Percentiles rank a stretch among this genome's conserved stretches.
Evolutionary conservation across 1,139 yeast species (phyloP).

Genomic region (Diutina neorugosa): DNA sequence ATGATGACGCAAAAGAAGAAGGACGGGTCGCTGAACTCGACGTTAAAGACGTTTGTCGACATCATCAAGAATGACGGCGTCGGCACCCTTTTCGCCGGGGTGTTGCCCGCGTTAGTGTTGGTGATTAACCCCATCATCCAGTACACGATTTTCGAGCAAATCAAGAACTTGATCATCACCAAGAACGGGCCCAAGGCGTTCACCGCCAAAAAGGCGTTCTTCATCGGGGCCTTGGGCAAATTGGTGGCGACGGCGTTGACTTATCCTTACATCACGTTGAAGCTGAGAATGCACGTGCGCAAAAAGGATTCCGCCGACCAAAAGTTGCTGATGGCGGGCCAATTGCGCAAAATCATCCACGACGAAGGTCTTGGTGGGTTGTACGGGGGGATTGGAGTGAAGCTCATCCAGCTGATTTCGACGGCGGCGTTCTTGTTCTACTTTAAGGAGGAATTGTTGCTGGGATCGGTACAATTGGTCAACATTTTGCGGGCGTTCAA

Average conservation of each 20-base stretch:
- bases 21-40: slow-evolving; percentile 16
- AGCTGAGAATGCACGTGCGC: slow-evolving; percentile 75
- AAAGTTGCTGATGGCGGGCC: slow-evolving; percentile 29
- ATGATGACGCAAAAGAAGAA: slow-evolving; percentile 43
- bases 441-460: slow-evolving; percentile 75
- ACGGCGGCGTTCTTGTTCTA: slow-evolving; percentile 87
- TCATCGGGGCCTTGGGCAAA: slow-evolving; percentile 84
- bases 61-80: slow-evolving; percentile 65
- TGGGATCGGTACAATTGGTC: slow-evolving; percentile 35
- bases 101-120: slow-evolving; percentile 4
- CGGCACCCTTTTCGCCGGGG: slow-evolving; percentile 33
- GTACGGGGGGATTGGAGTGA: slow-evolving; percentile 71
- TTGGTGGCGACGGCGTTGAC: slow-evolving; percentile 77
- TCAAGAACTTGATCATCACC: slow-evolving; percentile 53
- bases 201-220: slow-evolving; percentile 61
- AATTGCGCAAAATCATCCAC: slow-evolving; percentile 38
- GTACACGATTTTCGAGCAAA: slow-evolving; percentile 83
- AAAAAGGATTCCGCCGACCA: slow-evolving; percentile 22
- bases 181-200: slow-evolving; percentile 34
- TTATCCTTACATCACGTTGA: slow-evolving; percentile 83
- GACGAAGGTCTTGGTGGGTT: slow-evolving; percentile 69
- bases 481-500: slow-evolving; percentile 20
- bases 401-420: slow-evolving; percentile 69
- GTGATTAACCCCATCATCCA: slow-evolving; percentile 33
- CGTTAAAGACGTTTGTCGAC: slow-evolving; percentile 43